Evolutionary conservation across 805 yeast species (phyloP), one percentile per base, ranked within the genome.

Genomic region (Ogataea populi-albae): DNA sequence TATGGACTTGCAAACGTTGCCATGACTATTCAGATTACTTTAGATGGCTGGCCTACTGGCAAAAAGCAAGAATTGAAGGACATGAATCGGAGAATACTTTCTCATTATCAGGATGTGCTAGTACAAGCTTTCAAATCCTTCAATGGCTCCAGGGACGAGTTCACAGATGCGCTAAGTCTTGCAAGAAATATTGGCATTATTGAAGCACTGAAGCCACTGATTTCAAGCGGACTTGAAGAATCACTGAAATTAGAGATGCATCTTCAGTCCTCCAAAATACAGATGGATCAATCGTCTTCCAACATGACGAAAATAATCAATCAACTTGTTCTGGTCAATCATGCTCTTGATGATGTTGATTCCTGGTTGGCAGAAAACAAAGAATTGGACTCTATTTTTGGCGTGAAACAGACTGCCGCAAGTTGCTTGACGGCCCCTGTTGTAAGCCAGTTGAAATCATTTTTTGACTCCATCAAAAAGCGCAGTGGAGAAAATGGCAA

Each of bases 1-100:
- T 50, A 48, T 15, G 49, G 50, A 8, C 30, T 58, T 25, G 57
- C 62, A 14, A 40, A 42, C 19, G 31, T 49, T 10, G 35, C 54
- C 16, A 53, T 53, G 52, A 45, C 54, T 7, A 37, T 54, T 23
- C 48, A 43, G 27, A 17, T 53, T n/a, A 48, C 43, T 4, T 31
- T 41, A 17, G 21, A 43, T n/a, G 42, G 49, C 18, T 59, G 62
- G 62, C 64, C 64, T 3, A 14, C 31, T 3, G 6, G 16, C 8
- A 45, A 45, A 21, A 41, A 40, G 17, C 41, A 38, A 16, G 35
- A 40, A 5, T 41, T 55, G 24, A 17, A 23, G 17, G 27, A 24
- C 3, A 21, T 44, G 26, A 41, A 48, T 30, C 27, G 40, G 30
- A 30, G 40, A 16, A 43, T 57, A 4, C 47, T 45, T 23, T 20